A percentile compares a stretch with the other conserved stretches of the same genome.
phyloP scores from a whole-genome alignment of 208 protist genomes.

The Strigomonas culicis region DNA sequence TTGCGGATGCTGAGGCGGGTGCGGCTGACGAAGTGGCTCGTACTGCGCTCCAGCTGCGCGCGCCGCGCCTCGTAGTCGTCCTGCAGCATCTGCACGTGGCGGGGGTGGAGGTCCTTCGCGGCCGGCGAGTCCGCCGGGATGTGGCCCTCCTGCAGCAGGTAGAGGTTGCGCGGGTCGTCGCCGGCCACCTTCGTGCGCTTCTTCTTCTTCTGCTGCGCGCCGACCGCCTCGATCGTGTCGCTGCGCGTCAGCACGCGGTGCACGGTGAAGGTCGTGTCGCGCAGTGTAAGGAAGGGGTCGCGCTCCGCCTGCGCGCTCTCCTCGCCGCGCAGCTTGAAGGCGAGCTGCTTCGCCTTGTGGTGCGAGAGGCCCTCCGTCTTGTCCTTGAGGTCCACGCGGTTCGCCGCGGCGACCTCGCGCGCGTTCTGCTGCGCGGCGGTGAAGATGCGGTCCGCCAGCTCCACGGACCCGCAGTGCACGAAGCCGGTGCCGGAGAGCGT shows the following conservation, averaged over 20 bases:
- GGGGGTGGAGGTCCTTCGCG: constrained; percentile 69
- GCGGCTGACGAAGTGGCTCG: constrained; percentile 90
- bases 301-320: constrained; percentile 35
- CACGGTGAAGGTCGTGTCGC: constrained; percentile 82
- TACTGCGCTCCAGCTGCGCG: constrained; percentile 74
- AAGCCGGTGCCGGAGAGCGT: constrained; percentile 80
- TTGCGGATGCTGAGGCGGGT: constrained; percentile 91
- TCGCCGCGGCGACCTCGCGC: constrained; percentile 67
- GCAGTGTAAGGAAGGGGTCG: constrained; percentile 83
- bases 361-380: constrained; percentile 77
- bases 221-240: constrained; percentile 75
- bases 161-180: constrained; percentile 87
- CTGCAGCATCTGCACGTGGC: constrained; percentile 83
- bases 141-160: constrained; percentile 85
- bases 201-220: constrained; percentile 83
- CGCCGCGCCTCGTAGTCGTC: constrained; percentile 83
- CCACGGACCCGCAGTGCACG: constrained; percentile 73
- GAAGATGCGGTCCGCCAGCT: constrained; percentile 72
- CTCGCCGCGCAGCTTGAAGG: constrained; percentile 74
- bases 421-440: constrained; percentile 83
- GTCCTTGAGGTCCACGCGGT: constrained; percentile 57
- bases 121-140: constrained; percentile 73
- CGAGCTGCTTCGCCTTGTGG: constrained; percentile 73
- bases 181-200: constrained; percentile 86
- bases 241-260: constrained; percentile 73